A percentile compares a stretch with the other conserved stretches of the same genome.
Evolutionary conservation across 1,284 basidiomycete genomes (phyloP).

Genomic region (Rhodofomes roseus): DNA sequence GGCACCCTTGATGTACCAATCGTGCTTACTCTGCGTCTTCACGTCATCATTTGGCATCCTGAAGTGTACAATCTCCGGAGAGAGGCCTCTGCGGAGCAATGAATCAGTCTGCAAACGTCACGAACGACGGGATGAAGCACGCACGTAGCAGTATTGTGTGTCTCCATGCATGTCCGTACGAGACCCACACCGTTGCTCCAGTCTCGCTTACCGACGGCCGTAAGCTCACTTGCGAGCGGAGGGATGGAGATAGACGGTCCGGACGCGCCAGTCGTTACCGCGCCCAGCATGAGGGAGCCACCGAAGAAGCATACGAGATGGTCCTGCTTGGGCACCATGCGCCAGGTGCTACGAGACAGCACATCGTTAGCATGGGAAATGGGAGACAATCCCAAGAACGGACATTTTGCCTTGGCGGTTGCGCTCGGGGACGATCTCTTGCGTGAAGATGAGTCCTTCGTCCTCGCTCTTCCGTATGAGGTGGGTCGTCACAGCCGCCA

Average conservation of each 20-base stretch:
- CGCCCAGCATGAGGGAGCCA: slow-evolving; percentile 88
- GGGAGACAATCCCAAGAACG: slow-evolving; percentile 17
- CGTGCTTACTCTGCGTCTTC: slow-evolving; percentile 39
- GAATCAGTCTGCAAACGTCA: neutral
- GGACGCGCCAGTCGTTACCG: slow-evolving; percentile 63
- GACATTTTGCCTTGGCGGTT: slow-evolving; percentile 45
- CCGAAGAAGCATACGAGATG: slow-evolving; percentile 96
- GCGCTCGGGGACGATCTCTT: slow-evolving; percentile 70
- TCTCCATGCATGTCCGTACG: slow-evolving; percentile 84
- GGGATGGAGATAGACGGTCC: slow-evolving; percentile 51
- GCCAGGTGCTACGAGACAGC: slow-evolving; percentile 52
- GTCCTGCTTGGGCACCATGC: slow-evolving; percentile 84
- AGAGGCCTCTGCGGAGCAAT: slow-evolving; percentile 55
- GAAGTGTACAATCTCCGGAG: slow-evolving; percentile 84
- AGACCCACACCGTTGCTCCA: slow-evolving; percentile 82
- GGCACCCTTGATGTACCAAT: slow-evolving; percentile 89
- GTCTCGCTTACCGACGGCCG: slow-evolving; percentile 61
- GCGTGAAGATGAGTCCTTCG: slow-evolving; percentile 71
- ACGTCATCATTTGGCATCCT: slow-evolving; percentile 52
- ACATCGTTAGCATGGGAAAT: slow-evolving; percentile 8
- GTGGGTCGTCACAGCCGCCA: slow-evolving; percentile 76
- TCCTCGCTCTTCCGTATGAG: slow-evolving; percentile 65
- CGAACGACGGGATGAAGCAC: slow-evolving; percentile 20
- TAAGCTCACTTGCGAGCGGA: slow-evolving; percentile 54
- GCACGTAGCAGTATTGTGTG: slow-evolving; percentile 82